phyloP scores from a whole-genome alignment of 1,139 yeast genomes.

The Yamadazyma dushanensis region DNA sequence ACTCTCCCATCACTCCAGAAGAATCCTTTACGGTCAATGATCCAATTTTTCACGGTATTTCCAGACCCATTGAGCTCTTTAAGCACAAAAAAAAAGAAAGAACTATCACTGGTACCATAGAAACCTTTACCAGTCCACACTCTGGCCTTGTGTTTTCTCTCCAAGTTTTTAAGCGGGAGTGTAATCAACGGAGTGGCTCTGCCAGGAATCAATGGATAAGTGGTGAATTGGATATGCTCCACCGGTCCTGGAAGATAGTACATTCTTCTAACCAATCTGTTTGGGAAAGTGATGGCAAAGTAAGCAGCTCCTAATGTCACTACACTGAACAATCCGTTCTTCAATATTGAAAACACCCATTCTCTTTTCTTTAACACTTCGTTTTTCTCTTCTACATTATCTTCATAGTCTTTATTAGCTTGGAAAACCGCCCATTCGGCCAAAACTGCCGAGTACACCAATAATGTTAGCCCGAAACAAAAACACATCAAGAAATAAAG shows the following conservation, averaged over 20 bases:
- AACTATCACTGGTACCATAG: conserved; percentile 77
- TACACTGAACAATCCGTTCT: conserved; percentile 37
- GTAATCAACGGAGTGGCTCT: conserved; percentile 74
- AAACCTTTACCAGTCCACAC: conserved; percentile 87
- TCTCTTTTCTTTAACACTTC: conserved; percentile 38
- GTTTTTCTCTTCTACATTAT: conserved; percentile 50
- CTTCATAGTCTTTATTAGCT: conserved; percentile 57
- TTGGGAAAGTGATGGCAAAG: conserved; percentile 54
- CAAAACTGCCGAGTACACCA: conserved; percentile 64
- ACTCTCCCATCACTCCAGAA: conserved; percentile 93
- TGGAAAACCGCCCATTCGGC: conserved; percentile 59
- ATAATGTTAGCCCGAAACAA: conserved; percentile 66
- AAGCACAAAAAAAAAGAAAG: conserved; percentile 71
- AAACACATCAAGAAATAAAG: conserved; percentile 70
- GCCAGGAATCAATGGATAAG: conserved; percentile 77
- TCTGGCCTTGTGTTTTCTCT: conserved; percentile 60
- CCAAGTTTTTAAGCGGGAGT: conserved; percentile 56
- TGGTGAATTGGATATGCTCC: conserved; percentile 60
- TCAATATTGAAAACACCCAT: conserved; percentile 32
- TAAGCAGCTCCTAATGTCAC: conserved; percentile 42
- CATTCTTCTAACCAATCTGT: conserved; percentile 70
- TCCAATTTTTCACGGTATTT: conserved; percentile 58
- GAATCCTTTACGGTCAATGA: conserved; percentile 79
- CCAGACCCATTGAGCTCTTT: conserved; percentile 49
- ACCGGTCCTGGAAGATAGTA: conserved; percentile 68